Conservation (phyloP, 495 filamentous ascomycete genomes). For the Penicillium tannophilum region DNA sequence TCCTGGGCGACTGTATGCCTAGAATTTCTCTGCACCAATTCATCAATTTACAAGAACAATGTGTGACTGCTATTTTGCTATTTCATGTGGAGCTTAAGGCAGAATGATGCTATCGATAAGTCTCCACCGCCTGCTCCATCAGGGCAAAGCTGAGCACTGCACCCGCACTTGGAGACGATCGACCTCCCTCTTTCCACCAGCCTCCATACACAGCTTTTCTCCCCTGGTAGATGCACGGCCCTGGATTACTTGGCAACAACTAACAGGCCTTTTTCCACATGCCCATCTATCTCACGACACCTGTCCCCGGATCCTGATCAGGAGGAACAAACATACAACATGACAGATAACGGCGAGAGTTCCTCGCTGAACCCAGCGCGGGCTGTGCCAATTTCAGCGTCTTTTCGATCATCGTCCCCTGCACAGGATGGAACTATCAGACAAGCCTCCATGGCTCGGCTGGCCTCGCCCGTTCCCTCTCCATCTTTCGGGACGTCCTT, state of each 20-base stretch:
- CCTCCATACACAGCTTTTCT: not conserved
- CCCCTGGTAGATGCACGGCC: conserved; percentile 1
- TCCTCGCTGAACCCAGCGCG: conserved; percentile 35
- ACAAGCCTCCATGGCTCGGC: conserved; percentile 68
- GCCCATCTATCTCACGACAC: conserved; percentile 7
- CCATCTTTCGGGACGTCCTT: conserved; percentile 44
- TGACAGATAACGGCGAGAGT: conserved; percentile 46
- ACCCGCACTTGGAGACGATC: conserved; percentile 15
- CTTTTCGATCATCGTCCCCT: conserved; percentile 43
- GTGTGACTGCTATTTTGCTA: too few species aligned
- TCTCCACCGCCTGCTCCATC: too few species aligned
- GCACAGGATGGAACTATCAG: conserved; percentile 49
- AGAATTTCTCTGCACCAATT: too few species aligned
- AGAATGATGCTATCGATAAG: too few species aligned
- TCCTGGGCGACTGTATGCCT: too few species aligned
- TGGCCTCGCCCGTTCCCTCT: conserved; percentile 69
- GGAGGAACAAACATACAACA: conserved; percentile 18
- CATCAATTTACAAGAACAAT: too few species aligned
- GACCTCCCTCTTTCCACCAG: conserved; percentile 2
- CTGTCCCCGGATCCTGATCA: conserved; percentile 13
- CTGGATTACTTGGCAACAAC: not conserved
- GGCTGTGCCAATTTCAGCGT: conserved; percentile 42
- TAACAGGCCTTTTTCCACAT: conserved; percentile 7
- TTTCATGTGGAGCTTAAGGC: too few species aligned
- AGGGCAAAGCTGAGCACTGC: conserved; percentile 31